A percentile compares a stretch with the other conserved stretches of the same genome.
phyloP scores from a whole-genome alignment of 1,284 basidiomycete species.

The Cutaneotrichosporon sp. region DNA sequence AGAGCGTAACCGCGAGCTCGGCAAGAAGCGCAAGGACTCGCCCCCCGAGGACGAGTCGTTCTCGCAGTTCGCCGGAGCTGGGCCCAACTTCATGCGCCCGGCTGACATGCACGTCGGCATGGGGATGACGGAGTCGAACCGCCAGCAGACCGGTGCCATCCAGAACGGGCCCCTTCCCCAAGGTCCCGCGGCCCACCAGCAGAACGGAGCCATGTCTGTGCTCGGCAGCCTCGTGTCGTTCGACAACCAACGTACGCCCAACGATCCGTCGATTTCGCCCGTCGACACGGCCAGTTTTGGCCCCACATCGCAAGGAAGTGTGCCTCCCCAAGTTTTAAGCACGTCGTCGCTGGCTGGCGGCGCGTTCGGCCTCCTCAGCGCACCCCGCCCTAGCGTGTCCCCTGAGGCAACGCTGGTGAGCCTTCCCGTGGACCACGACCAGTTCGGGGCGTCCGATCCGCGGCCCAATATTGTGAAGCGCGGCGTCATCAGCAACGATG shows the following conservation, averaged over 20 bases:
- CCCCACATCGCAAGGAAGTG: not conserved
- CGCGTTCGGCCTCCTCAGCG: constrained; percentile 25
- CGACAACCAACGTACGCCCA: not conserved
- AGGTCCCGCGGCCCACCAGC: not conserved
- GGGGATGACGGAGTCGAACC: not conserved
- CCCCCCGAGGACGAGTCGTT: constrained; percentile 6
- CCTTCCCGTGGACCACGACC: constrained; percentile 11
- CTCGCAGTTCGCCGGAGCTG: not conserved
- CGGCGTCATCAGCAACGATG: constrained; percentile 29
- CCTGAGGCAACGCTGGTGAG: not conserved
- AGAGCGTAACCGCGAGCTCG: constrained; percentile 29
- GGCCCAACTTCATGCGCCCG: constrained; percentile 16
- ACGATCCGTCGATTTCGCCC: constrained; percentile 17
- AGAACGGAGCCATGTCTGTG: not conserved
- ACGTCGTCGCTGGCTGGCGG: constrained; percentile 8
- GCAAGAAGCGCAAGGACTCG: constrained; percentile 7
- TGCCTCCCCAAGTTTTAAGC: too few relatives aligned
- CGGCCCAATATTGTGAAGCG: constrained; percentile 44
- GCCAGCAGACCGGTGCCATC: not conserved
- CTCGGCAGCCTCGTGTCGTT: not conserved
- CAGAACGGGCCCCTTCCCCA: not conserved
- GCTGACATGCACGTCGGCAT: constrained; percentile 18
- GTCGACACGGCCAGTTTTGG: constrained; percentile 13
- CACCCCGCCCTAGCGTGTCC: constrained; percentile 9
- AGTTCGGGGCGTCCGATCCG: constrained; percentile 39